These are phyloP conservation scores for Tympanopsis confertula DNA, from an alignment of 2,329 filamentous ascomycete species.

Conservation along the genomic window DNA sequence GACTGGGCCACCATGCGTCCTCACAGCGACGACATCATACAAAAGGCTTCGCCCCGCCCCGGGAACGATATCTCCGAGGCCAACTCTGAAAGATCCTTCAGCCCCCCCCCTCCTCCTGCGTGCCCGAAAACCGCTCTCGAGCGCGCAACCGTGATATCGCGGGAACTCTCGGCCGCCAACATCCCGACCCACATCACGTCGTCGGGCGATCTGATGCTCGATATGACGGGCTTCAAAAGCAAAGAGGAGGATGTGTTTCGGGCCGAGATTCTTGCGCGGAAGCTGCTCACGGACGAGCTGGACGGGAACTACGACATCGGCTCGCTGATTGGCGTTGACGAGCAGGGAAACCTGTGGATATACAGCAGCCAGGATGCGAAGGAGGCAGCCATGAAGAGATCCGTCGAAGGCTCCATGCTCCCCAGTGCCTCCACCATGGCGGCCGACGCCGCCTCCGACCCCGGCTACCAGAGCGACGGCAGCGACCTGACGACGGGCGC, in stretches of 20 bases:
- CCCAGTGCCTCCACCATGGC: slow-evolving; percentile 37
- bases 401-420: slow-evolving; percentile 34
- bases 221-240: slow-evolving; percentile 94
- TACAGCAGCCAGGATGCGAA: slow-evolving; percentile 97
- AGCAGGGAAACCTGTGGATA: slow-evolving; percentile 97
- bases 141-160: slow-evolving; percentile 72
- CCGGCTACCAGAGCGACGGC: slow-evolving; percentile 89
- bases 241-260: slow-evolving; percentile 84
- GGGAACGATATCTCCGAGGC: neutral
- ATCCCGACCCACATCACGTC: slow-evolving; percentile 90
- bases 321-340: slow-evolving; percentile 85
- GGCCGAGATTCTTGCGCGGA: slow-evolving; percentile 81
- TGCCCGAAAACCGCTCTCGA: slow-evolving; percentile 66
- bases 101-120: slow-evolving; percentile 54
- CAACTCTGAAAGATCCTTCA: slow-evolving; percentile 52
- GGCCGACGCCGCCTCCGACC: slow-evolving; percentile 76
- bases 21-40: slow-evolving; percentile 42
- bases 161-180: slow-evolving; percentile 77
- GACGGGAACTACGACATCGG: slow-evolving; percentile 96
- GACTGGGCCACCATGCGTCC: slow-evolving; percentile 17
- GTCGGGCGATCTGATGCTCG: slow-evolving; percentile 90
- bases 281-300: slow-evolving; percentile 82
- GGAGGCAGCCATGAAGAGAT: slow-evolving; percentile 66
- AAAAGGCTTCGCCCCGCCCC: slow-evolving; percentile 9
- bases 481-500: slow-evolving; percentile 43